phyloP scores from a whole-genome alignment of 2,329 filamentous ascomycete genomes.

The Tolypocladium pustulatum region DNA sequence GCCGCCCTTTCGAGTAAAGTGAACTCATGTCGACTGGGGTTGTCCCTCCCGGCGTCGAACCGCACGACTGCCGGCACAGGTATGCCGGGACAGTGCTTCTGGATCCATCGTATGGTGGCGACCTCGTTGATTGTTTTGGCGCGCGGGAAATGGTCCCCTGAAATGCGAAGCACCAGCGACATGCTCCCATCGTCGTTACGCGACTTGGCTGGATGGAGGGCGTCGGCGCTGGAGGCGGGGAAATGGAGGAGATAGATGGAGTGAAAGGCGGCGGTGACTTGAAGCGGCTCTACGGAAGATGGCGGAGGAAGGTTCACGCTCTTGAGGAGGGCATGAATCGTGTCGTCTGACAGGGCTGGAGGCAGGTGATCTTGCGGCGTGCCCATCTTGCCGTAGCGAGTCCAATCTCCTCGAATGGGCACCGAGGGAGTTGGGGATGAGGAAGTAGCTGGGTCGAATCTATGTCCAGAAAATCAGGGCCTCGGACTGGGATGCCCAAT shows the following conservation, averaged over 20 bases:
- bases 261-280: constrained; percentile 13
- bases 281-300: constrained; percentile 5
- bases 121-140: constrained; percentile 27
- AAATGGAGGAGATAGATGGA: constrained; percentile 14
- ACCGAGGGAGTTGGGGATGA: too few relatives aligned
- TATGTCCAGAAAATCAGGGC: too few relatives aligned
- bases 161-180: constrained; percentile 21
- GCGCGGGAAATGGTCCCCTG: constrained; percentile 21
- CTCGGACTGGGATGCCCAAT: background rate
- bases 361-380: constrained; percentile 1
- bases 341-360: background rate
- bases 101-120: constrained; percentile 22
- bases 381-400: background rate
- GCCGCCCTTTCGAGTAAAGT: constrained; percentile 17
- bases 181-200: constrained; percentile 1
- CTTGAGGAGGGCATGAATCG: constrained; percentile 8
- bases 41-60: constrained; percentile 15
- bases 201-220: background rate
- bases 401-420: too few relatives aligned
- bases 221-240: background rate
- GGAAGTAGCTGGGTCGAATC: too few relatives aligned
- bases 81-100: constrained; percentile 16
- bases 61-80: constrained; percentile 20
- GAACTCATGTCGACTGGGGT: constrained; percentile 20
- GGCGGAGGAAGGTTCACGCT: constrained; percentile 9